Evolutionary conservation across 1,284 basidiomycete species (phyloP).

Genomic region (Athelia psychrophila): DNA sequence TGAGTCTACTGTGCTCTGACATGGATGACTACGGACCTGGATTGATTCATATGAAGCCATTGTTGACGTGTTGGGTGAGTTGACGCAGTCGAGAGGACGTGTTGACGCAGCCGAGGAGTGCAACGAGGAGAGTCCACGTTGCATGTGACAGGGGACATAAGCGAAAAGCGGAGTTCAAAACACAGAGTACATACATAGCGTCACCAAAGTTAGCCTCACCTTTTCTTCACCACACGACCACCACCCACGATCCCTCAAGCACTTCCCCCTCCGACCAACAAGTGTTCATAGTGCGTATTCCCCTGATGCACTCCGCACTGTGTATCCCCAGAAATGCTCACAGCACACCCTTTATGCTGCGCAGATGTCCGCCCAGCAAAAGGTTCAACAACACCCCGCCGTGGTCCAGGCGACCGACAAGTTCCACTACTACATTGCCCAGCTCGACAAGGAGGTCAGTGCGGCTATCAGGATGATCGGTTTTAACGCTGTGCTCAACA

Average conservation of each 20-base stretch:
- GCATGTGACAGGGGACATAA: not conserved
- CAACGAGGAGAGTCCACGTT: constrained; percentile 22
- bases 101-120: constrained; percentile 26
- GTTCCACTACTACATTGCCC: constrained; percentile 70
- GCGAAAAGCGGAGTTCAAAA: constrained; percentile 18
- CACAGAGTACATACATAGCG: constrained; percentile 14
- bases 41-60: constrained; percentile 41
- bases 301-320: constrained; percentile 10
- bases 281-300: constrained; percentile 4
- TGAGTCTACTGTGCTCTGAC: constrained; percentile 4
- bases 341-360: constrained; percentile 9
- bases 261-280: not conserved
- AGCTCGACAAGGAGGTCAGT: constrained; percentile 93
- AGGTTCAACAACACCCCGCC: constrained; percentile 82
- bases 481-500: too few species aligned
- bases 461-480: constrained; percentile 10
- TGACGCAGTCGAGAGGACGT: constrained; percentile 8
- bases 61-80: constrained; percentile 3
- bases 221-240: constrained; percentile 5
- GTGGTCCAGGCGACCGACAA: constrained; percentile 78
- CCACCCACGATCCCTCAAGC: constrained; percentile 8
- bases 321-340: constrained; percentile 10
- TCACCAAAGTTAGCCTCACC: constrained; percentile 6
- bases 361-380: constrained; percentile 75
- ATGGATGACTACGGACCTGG: constrained; percentile 30